Conservation (phyloP, 768 basidiomycete genomes). For the Leccinum broughii region DNA sequence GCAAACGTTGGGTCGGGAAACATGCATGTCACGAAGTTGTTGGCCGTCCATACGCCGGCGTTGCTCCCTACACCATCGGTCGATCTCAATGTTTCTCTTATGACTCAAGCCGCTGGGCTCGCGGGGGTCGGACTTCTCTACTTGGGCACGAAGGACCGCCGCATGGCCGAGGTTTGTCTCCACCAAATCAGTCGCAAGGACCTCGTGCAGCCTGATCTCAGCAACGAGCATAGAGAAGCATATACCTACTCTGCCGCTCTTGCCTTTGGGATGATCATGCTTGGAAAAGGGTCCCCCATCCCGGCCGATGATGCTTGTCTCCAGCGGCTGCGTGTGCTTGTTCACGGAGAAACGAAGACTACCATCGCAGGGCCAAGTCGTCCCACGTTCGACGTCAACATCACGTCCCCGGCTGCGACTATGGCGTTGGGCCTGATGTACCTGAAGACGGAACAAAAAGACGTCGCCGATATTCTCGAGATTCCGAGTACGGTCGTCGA, state of each 20-base stretch:
- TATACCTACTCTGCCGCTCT: slow-evolving; percentile 89
- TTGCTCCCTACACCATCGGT: slow-evolving; percentile 83
- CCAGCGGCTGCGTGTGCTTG: slow-evolving; percentile 65
- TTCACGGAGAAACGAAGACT: slow-evolving; percentile 68
- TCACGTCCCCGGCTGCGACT: slow-evolving; percentile 90
- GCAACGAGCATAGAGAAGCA: slow-evolving; percentile 87
- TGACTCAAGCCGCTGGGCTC: slow-evolving; percentile 83
- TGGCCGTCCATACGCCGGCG: slow-evolving; percentile 93
- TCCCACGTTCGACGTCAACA: slow-evolving; percentile 74
- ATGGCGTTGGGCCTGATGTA: slow-evolving; percentile 94
- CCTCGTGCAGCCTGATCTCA: slow-evolving; percentile 78
- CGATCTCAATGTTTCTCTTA: slow-evolving; percentile 86
- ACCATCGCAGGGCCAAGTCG: slow-evolving; percentile 38
- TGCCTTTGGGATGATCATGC: slow-evolving; percentile 95
- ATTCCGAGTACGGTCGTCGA: slow-evolving; percentile 80
- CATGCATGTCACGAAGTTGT: slow-evolving; percentile 83
- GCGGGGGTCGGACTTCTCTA: slow-evolving; percentile 88
- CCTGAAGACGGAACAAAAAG: slow-evolving; percentile 76
- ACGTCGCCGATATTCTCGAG: slow-evolving; percentile 82
- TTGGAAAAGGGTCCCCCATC: slow-evolving; percentile 78
- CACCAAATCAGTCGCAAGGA: slow-evolving; percentile 78
- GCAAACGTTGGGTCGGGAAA: slow-evolving; percentile 87
- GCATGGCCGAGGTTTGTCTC: slow-evolving; percentile 92
- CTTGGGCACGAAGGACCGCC: slow-evolving; percentile 81
- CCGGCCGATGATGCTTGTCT: slow-evolving; percentile 76